phyloP scores from a whole-genome alignment of 306 rosid species.

The Prinsepia uniflora region DNA sequence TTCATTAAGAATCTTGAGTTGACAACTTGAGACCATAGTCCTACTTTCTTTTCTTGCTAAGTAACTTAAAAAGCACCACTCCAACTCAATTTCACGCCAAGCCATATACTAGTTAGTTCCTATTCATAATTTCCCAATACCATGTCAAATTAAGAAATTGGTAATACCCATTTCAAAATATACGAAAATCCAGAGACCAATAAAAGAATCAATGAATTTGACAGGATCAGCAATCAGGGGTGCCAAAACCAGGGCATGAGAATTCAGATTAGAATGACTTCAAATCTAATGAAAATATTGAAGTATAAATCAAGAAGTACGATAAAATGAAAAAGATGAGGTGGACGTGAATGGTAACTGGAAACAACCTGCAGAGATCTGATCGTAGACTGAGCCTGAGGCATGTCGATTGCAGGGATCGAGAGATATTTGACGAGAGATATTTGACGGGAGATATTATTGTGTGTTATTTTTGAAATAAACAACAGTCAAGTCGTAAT shows the following conservation, averaged over 20 bases:
- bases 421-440: neutral
- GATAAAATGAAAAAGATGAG: neutral
- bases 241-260: neutral
- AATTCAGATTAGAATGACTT: neutral
- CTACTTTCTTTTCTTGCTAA: constrained; percentile 18
- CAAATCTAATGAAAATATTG: neutral
- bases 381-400: neutral
- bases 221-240: no score
- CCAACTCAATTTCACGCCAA: constrained; percentile 46
- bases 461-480: no score
- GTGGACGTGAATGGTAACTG: neutral
- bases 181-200: constrained; percentile 8
- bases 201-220: neutral
- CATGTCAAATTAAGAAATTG: neutral
- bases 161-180: constrained; percentile 14
- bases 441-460: neutral
- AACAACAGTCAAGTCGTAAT: neutral
- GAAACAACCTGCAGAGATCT: constrained; percentile 30
- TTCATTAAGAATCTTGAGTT: neutral
- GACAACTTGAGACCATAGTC: constrained; percentile 1
- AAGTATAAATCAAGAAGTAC: neutral
- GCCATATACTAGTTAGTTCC: neutral
- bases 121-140: constrained; percentile 7
- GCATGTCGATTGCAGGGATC: no score
- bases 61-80: constrained; percentile 40